A percentile compares a stretch with the other conserved stretches of the same genome.
Evolutionary conservation across 139 green algal genomes (phyloP).

Genomic region (Micromonas pusilla): DNA sequence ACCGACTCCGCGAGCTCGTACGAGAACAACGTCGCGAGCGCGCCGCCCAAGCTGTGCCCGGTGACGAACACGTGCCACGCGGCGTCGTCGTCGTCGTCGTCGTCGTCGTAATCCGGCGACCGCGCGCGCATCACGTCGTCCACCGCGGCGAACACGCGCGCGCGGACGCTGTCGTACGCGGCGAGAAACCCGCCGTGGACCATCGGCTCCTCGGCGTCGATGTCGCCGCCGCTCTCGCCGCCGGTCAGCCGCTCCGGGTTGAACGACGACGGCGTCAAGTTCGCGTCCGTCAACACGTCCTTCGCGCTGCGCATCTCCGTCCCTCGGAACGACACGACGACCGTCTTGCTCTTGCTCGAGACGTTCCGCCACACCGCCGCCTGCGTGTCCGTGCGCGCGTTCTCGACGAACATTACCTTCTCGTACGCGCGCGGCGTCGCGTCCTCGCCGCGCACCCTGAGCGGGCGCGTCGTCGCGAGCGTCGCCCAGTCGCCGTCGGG

Average conservation of each 20-base stretch:
- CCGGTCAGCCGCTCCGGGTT: neutral
- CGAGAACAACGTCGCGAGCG: constrained; percentile 39
- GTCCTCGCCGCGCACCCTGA: neutral
- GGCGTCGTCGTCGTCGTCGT: constrained; percentile 8
- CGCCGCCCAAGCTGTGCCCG: constrained; percentile 41
- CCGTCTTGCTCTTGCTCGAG: neutral
- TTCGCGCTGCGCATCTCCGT: constrained; percentile 1
- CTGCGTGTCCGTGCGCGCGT: constrained; percentile 5
- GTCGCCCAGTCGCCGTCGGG: neutral
- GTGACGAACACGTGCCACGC: constrained; percentile 40
- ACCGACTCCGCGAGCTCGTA: neutral
- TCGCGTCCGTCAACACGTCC: constrained; percentile 12
- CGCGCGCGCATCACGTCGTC: neutral
- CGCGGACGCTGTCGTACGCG: neutral
- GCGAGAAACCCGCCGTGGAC: constrained; percentile 6
- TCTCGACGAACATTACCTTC: neutral
- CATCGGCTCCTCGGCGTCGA: neutral
- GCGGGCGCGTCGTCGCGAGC: neutral
- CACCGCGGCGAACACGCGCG: neutral
- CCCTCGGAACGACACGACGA: constrained; percentile 13
- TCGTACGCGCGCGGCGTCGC: neutral
- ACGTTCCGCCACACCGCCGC: constrained; percentile 1
- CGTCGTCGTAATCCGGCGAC: neutral
- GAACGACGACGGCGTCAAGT: neutral
- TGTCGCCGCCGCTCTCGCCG: no score